A percentile compares a stretch with the other conserved stretches of the same genome.
Conservation (phyloP, 768 basidiomycete species). For the Pleurotus eryngii region DNA sequence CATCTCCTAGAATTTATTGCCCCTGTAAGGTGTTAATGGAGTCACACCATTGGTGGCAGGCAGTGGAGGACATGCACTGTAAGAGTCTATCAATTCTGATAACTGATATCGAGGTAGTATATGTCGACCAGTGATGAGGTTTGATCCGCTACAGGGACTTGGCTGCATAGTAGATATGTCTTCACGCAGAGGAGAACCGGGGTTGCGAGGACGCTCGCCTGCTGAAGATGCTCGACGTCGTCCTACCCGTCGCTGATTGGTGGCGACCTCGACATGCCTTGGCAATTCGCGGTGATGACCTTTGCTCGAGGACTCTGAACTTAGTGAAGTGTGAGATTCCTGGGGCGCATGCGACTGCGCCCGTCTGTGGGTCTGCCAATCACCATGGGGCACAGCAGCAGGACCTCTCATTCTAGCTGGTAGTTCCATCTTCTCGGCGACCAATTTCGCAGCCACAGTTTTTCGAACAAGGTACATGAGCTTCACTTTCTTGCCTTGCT, state of each 20-base stretch:
- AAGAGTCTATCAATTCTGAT: conserved; percentile 2
- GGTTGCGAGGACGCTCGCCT: conserved; percentile 26
- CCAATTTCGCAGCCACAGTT: conserved; percentile 60
- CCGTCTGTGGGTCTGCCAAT: conserved; percentile 25
- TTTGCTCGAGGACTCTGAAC: background rate
- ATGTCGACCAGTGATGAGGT: background rate
- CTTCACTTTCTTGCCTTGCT: conserved; percentile 62
- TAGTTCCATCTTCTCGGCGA: conserved; percentile 57
- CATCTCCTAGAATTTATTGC: too few relatives aligned
- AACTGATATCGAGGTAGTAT: conserved; percentile 9
- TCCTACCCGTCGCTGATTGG: conserved; percentile 15
- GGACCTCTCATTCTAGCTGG: conserved; percentile 20
- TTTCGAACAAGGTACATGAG: conserved; percentile 74
- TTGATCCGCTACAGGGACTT: background rate
- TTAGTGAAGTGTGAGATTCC: conserved; percentile 18
- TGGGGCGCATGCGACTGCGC: conserved; percentile 21
- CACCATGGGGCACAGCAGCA: background rate
- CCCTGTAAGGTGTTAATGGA: background rate
- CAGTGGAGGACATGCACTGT: too few relatives aligned
- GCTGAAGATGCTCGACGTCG: conserved; percentile 47
- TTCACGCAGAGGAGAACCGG: too few relatives aligned
- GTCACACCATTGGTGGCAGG: background rate
- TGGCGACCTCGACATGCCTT: too few relatives aligned
- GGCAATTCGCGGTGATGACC: background rate
- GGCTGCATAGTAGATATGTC: too few relatives aligned